Evolutionary conservation across 768 basidiomycete genomes (phyloP), one percentile per base, ranked within the genome.

Genomic region (Suillus fuscotomentosus): DNA sequence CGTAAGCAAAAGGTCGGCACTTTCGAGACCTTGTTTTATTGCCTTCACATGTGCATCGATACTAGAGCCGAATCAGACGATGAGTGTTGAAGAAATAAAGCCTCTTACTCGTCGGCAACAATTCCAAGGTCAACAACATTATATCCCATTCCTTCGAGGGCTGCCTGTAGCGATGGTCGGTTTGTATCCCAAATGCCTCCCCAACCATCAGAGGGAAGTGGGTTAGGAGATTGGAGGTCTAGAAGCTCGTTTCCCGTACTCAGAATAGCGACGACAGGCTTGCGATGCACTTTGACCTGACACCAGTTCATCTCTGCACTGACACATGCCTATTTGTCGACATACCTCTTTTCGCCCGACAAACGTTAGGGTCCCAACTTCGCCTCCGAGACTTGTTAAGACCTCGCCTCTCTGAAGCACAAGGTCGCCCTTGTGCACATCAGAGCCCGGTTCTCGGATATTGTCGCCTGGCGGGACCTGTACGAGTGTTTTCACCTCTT

Each of bases 171-270:
- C 0, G 92, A 89, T 2, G 94, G 94, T 41, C 94, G 77, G 73
- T 97, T 97, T 0, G 94, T 94, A 70, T 97, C 94, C 77, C 86
- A 91, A 53, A 94, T 88, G 0, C 89, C 88, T 36, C 85, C 85
- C 90, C 90, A 92, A 15, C 78, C 77, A 14, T 76, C 73, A 15
- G 64, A 74, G 4, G 78, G 73, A 3, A 69, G 70, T 36, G 72
- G 67, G n/a, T 63, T 68, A 14, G 77, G 77, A 53, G 77, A 73
- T 47, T 89, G 84, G 11, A 94, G 70, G 63, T 93, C 88, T 43
- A 87, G 66, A 47, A 94, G 78, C 71, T 97, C 94, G 71, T 95
- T 91, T 0, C 94, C 94, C 0, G 94, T 97, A 70, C 92, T 94
- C 66, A 97, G 75, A 50, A 95, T 74, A 1, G 92, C 94, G 0